Evolutionary conservation across 495 filamentous ascomycete species (phyloP).

Genomic region (Oleoguttula mirabilis): DNA sequence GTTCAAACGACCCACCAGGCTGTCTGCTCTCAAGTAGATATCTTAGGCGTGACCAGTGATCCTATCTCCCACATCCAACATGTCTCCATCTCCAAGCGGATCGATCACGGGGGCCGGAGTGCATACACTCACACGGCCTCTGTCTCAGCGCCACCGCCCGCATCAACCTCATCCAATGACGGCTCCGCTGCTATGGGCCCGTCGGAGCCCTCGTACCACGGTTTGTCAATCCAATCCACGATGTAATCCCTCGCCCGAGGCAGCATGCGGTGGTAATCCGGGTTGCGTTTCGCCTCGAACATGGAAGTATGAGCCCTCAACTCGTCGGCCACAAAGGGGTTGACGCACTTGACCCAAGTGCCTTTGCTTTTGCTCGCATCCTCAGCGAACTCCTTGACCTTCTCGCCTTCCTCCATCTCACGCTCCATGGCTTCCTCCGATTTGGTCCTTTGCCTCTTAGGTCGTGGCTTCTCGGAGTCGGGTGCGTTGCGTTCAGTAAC

Average conservation of each 20-base stretch:
- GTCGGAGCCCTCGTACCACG: slow-evolving; percentile 4
- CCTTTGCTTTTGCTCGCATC: slow-evolving; percentile 14
- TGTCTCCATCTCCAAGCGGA: no score
- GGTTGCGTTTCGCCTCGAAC: slow-evolving; percentile 73
- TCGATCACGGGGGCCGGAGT: no score
- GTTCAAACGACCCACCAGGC: no score
- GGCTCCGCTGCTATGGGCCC: not conserved
- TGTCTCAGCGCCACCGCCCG: not conserved
- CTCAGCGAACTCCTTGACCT: slow-evolving; percentile 21
- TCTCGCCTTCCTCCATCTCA: slow-evolving; percentile 20
- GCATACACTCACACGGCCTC: no score
- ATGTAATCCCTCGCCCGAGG: slow-evolving; percentile 54
- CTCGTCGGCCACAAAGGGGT: slow-evolving; percentile 69
- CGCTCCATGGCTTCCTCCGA: not conserved
- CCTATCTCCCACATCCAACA: no score
- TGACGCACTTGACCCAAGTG: slow-evolving; percentile 54
- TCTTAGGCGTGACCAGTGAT: no score
- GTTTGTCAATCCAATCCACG: slow-evolving; percentile 37
- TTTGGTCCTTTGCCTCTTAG: slow-evolving; percentile 6
- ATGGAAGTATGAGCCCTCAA: slow-evolving; percentile 74
- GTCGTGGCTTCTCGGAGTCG: not conserved
- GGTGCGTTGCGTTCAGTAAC: slow-evolving; percentile 18
- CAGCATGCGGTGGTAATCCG: slow-evolving; percentile 58
- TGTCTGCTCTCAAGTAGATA: no score
- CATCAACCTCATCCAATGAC: not conserved